Conservation (phyloP, 2,329 filamentous ascomycete species). For the Emergomyces africanus region DNA sequence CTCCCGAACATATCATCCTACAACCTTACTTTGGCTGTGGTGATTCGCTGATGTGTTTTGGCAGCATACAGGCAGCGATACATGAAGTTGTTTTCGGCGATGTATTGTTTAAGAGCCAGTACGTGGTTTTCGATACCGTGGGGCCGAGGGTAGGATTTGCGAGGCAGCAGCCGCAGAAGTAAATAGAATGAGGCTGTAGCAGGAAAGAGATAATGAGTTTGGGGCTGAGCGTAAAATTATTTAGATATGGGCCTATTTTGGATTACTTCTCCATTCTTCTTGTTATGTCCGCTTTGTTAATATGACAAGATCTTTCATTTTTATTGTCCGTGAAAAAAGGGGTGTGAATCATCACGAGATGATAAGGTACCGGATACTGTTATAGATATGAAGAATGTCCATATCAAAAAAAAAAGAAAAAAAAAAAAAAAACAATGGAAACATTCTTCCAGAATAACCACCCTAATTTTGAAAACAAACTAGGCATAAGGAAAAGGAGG, state of each 20-base stretch:
- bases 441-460: too few species aligned
- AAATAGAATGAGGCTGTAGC: neutral
- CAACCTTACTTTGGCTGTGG: slow-evolving; percentile 25
- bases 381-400: neutral
- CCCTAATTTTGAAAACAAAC: neutral
- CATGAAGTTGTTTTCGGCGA: slow-evolving; percentile 46
- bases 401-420: too few species aligned
- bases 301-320: neutral
- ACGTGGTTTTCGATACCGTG: slow-evolving; percentile 44
- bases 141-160: slow-evolving; percentile 7
- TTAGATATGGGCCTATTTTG: neutral
- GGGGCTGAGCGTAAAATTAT: neutral
- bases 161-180: neutral
- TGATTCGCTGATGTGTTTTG: slow-evolving; percentile 37
- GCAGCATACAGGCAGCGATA: slow-evolving; percentile 46
- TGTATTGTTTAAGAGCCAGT: slow-evolving; percentile 46
- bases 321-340: neutral
- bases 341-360: neutral
- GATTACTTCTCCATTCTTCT: neutral
- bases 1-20: slow-evolving; percentile 42
- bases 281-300: neutral
- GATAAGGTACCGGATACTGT: neutral
- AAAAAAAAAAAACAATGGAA: too few species aligned
- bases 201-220: neutral
- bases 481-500: too few species aligned